Base-by-base conservation (phyloP, 495 filamentous ascomycete species). In the Xylaria cubensis region DNA sequence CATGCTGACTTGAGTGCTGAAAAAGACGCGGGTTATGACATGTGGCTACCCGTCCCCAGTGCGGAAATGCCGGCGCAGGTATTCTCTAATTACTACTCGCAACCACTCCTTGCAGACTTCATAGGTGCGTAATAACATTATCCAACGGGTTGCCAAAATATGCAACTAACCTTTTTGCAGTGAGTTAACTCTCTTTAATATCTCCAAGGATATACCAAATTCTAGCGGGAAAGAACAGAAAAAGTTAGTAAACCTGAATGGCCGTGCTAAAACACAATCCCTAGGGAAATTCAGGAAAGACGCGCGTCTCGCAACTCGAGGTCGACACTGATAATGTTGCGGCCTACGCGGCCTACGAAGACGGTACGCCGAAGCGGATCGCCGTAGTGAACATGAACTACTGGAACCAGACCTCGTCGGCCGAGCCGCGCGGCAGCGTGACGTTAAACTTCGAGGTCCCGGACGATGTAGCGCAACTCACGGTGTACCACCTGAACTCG, bases 31-130 rank as follows among this genome's bases (percentile, higher is more conserved):
- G 78, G 76, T 3, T 80, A 75, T 53, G 21, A 78, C 55, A 21
- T 80, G 19, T 80, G 76, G 78, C 70, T 78, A 9, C 76, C 78
- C 8, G 76, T 78, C 19, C 73, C 73, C 10, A 78, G 78, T 48
- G 76, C 73, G 3, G 74, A 72, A 12, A 19, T 69, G 50, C 62
- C 65, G 15, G 71, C 78, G 0, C 78, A 80, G 15, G 78, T 80
- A 0, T 80, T 79, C 64, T 58, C 74, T 1, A 79, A 79, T 65
- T 79, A 73, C 62, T 80, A 78, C 68, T 76, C 78, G n/a, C 78
- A 80, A 56, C 76, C 76, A 4, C 73, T 80, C 62, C 64, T 78
- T 6, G 73, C 78, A 19, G 78, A 80, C 64, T 80, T 80, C 65
- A 74, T 80, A 69, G 70, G 70, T 66, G 21, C 21, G 62, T 71